Conservation (phyloP, 768 basidiomycete genomes). For the Amanita pseudoporphyria region DNA sequence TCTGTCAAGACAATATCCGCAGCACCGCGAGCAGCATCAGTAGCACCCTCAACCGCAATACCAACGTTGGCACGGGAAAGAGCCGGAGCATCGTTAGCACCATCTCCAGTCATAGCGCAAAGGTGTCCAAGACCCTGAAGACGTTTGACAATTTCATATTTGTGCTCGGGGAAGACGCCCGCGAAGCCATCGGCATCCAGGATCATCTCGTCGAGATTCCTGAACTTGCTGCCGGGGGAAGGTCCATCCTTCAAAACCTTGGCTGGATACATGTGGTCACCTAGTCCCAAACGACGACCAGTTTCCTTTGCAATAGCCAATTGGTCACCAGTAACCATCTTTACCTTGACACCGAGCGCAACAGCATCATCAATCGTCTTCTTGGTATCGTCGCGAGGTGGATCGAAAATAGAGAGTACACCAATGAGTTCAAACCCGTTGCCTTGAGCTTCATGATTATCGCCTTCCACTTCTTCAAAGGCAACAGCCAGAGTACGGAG, state of each 20-base stretch:
- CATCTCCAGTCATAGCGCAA: slow-evolving; percentile 99
- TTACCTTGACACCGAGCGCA: slow-evolving; percentile 93
- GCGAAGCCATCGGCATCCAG: slow-evolving; percentile 99
- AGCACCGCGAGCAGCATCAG: slow-evolving; percentile 96
- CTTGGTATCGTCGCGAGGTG: slow-evolving; percentile 96
- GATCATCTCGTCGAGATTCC: slow-evolving; percentile 92
- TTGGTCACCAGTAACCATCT: slow-evolving; percentile 99
- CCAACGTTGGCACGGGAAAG: slow-evolving; percentile 98
- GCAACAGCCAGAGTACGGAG: slow-evolving; percentile 96
- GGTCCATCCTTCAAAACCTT: slow-evolving; percentile 99
- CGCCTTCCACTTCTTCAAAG: slow-evolving; percentile 83
- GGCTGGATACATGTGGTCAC: slow-evolving; percentile 99
- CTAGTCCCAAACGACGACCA: slow-evolving; percentile 93
- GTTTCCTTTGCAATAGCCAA: slow-evolving; percentile 99
- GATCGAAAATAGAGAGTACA: slow-evolving; percentile 95
- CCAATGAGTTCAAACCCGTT: slow-evolving; percentile 98
- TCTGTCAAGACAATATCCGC: slow-evolving; percentile 98
- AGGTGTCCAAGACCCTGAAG: slow-evolving; percentile 93
- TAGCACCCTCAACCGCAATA: slow-evolving; percentile 99
- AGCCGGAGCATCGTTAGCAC: slow-evolving; percentile 98
- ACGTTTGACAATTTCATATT: slow-evolving; percentile 99
- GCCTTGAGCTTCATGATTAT: slow-evolving; percentile 78
- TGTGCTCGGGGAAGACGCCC: slow-evolving; percentile 99
- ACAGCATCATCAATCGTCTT: slow-evolving; percentile 97
- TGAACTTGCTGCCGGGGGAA: slow-evolving; percentile 74